phyloP scores from a whole-genome alignment of 441 rosid species.

The Corymbia citriodora region DNA sequence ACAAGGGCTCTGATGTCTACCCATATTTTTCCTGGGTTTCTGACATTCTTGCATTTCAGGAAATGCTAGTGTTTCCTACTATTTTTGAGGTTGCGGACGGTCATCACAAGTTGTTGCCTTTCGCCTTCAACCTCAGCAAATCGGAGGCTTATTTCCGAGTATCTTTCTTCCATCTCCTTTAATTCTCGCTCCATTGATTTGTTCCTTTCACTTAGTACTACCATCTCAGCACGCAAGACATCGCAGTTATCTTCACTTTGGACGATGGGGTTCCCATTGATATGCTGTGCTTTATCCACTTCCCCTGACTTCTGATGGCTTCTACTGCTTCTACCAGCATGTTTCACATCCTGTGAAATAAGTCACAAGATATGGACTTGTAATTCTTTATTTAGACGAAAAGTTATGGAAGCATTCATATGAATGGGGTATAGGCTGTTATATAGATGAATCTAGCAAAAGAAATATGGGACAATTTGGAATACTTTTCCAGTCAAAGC shows the following conservation, averaged over 20 bases:
- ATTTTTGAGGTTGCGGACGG: constrained; percentile 38
- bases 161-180: constrained; percentile 55
- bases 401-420: background rate
- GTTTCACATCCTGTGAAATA: background rate
- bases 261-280: background rate
- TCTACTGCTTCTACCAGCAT: background rate
- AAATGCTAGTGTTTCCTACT: constrained; percentile 53
- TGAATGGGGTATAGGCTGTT: background rate
- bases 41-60: constrained; percentile 6
- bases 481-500: background rate
- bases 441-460: background rate
- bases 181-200: constrained; percentile 45
- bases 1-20: background rate
- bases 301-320: background rate
- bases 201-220: constrained; percentile 48
- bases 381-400: background rate
- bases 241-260: constrained; percentile 19
- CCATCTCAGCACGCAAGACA: constrained; percentile 34
- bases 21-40: background rate
- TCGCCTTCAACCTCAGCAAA: constrained; percentile 46
- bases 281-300: background rate
- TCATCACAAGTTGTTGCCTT: constrained; percentile 43
- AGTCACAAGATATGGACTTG: background rate
- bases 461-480: background rate
- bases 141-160: constrained; percentile 41